These are phyloP conservation scores for Acorus gramineus DNA, from an alignment of 106 monocot genomes.

Conservation along the genomic window DNA sequence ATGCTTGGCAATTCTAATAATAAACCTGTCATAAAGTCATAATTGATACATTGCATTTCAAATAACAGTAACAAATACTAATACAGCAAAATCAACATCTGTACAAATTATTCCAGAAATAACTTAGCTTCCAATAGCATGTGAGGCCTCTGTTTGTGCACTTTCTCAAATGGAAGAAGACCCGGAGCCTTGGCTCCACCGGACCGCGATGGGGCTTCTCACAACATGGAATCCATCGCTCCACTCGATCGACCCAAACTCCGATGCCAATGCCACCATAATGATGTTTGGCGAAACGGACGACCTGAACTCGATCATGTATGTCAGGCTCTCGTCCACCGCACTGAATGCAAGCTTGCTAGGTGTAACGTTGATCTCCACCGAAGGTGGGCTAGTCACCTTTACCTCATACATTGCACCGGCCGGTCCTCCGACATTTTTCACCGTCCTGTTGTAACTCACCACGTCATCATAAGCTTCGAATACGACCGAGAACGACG, in stretches of 20 bases:
- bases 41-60: no score
- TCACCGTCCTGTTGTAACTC: constrained; percentile 37
- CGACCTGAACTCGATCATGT: constrained; percentile 32
- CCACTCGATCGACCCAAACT: constrained; percentile 68
- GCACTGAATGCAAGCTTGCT: constrained; percentile 42
- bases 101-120: no score
- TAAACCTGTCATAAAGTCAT: no score
- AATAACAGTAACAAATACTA: no score
- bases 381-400: constrained; percentile 26
- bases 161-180: no score
- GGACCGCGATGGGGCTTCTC: constrained; percentile 62
- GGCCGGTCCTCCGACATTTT: constrained; percentile 35
- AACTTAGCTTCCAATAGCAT: no score
- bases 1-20: no score
- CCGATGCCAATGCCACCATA: not conserved
- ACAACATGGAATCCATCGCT: constrained; percentile 54
- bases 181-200: constrained; percentile 17
- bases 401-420: constrained; percentile 33
- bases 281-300: not conserved
- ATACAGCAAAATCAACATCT: no score
- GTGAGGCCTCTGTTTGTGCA: no score
- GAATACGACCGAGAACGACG: constrained; percentile 55
- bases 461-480: constrained; percentile 4
- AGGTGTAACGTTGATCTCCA: constrained; percentile 45
- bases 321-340: constrained; percentile 28